These are phyloP conservation scores for Papiliotrema fonsecae DNA, from an alignment of 1,284 basidiomycete species.

Conservation along the genomic window DNA sequence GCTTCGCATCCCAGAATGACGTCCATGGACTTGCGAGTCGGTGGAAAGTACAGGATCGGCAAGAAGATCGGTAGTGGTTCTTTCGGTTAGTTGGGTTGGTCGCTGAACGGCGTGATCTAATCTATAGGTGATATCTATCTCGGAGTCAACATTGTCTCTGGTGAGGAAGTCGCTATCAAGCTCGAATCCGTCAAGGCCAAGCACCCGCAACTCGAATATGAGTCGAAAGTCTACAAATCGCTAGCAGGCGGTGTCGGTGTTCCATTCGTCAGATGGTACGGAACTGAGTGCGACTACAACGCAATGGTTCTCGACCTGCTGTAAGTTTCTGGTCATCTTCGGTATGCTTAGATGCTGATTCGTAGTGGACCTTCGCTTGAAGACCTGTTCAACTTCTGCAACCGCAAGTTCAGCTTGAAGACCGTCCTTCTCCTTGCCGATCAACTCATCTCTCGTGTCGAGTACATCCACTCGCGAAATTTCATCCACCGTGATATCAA, in stretches of 20 bases:
- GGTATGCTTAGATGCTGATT: background rate
- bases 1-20: conserved; percentile 38
- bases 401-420: conserved; percentile 96
- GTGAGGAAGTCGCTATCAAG: conserved; percentile 99
- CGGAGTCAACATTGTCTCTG: conserved; percentile 99
- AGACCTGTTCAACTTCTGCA: conserved; percentile 99
- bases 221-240: conserved; percentile 95
- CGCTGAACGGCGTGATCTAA: background rate
- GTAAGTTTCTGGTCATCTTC: conserved; percentile 21
- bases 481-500: conserved; percentile 99
- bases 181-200: conserved; percentile 99
- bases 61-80: conserved; percentile 99
- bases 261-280: conserved; percentile 97
- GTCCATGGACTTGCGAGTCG: conserved; percentile 84
- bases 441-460: conserved; percentile 96
- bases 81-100: conserved; percentile 64
- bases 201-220: conserved; percentile 99
- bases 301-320: conserved; percentile 99
- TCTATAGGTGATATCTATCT: conserved; percentile 91
- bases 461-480: conserved; percentile 99
- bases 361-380: conserved; percentile 82
- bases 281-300: conserved; percentile 99
- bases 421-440: conserved; percentile 95
- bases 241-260: conserved; percentile 97
- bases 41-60: conserved; percentile 97